Conservation (phyloP, 805 yeast genomes). For the Candida schatavii region DNA sequence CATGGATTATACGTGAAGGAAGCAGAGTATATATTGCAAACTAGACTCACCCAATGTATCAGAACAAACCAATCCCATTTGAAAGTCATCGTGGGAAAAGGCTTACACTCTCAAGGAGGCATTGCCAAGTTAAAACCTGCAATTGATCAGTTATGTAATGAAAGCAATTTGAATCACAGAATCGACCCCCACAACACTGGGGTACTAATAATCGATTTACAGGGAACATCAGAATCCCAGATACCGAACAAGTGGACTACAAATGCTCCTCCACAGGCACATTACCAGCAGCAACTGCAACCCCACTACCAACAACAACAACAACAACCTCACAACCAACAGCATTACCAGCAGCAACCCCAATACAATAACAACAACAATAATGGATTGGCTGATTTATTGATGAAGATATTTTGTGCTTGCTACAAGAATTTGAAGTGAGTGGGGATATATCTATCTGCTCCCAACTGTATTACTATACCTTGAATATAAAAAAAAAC, state of each 20-base stretch:
- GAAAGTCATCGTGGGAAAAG: conserved; percentile 90
- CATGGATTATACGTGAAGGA: conserved; percentile 92
- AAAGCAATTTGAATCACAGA: conserved; percentile 57
- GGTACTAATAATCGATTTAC: conserved; percentile 68
- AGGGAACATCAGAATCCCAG: conserved; percentile 21
- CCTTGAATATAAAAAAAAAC: too few relatives aligned
- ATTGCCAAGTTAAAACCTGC: conserved; percentile 90
- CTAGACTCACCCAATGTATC: conserved; percentile 66
- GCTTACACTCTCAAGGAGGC: conserved; percentile 77
- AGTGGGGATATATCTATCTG: too few relatives aligned
- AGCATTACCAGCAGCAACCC: conserved; percentile 17
- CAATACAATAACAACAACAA: conserved; percentile 24
- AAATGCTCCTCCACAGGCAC: conserved; percentile 16
- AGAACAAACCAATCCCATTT: conserved; percentile 58
- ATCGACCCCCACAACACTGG: conserved; percentile 77
- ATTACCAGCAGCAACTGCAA: conserved; percentile 23
- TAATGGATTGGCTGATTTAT: conserved; percentile 20
- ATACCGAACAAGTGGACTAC: conserved; percentile 32
- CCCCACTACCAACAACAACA: conserved; percentile 19
- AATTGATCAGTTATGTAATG: conserved; percentile 69
- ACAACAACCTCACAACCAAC: conserved; percentile 18
- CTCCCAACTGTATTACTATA: too few relatives aligned
- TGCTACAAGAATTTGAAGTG: conserved; percentile 14
- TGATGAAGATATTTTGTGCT: conserved; percentile 31
- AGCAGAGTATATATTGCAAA: conserved; percentile 74